These are phyloP conservation scores for Macadamia tetraphylla DNA, from an alignment of 164 flowering plant species.

Conservation along the genomic window DNA sequence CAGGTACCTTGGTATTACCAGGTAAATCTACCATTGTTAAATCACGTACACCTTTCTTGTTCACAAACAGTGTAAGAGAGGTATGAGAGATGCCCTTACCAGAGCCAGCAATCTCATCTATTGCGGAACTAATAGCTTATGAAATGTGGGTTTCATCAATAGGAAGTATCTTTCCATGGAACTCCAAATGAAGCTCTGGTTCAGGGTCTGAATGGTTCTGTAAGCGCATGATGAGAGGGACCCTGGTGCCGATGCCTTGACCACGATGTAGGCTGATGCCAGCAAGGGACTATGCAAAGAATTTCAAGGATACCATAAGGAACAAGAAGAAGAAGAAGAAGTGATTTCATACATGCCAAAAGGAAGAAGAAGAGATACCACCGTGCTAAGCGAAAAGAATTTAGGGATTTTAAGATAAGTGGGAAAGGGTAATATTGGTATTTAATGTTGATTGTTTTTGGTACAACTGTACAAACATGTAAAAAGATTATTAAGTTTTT, in stretches of 20 bases:
- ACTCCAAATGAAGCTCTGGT: slow-evolving; percentile 26
- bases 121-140: slow-evolving; percentile 4
- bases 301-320: no score
- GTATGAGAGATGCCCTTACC: slow-evolving; percentile 16
- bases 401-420: no score
- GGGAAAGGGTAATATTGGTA: no score
- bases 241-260: slow-evolving; percentile 34
- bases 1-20: slow-evolving; percentile 15
- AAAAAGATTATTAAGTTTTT: no score
- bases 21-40: slow-evolving; percentile 16
- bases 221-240: slow-evolving; percentile 23
- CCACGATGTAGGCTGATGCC: slow-evolving; percentile 25
- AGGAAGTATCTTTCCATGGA: slow-evolving; percentile 6
- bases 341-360: no score
- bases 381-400: no score
- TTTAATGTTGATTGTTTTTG: no score
- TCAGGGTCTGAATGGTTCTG: slow-evolving; percentile 6
- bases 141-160: slow-evolving; percentile 10
- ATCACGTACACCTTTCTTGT: slow-evolving; percentile 2
- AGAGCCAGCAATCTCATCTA: slow-evolving; percentile 15
- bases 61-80: slow-evolving; percentile 14
- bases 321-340: no score
- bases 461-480: no score
- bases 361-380: no score
- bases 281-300: slow-evolving; percentile 17